These are phyloP conservation scores for Plantago major DNA, from an alignment of 257 asterid species.

Conservation along the genomic window DNA sequence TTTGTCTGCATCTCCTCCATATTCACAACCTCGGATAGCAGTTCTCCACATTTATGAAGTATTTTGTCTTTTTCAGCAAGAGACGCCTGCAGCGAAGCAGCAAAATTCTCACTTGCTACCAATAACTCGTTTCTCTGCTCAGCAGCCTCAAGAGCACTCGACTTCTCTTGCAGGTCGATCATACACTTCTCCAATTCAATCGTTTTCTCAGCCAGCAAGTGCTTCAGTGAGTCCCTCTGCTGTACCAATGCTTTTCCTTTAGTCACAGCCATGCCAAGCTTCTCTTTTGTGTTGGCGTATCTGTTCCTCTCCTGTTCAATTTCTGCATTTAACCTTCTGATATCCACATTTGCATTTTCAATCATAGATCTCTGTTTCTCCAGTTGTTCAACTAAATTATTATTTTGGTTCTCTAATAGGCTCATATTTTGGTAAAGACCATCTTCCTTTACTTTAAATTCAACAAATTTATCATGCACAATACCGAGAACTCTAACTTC, in stretches of 20 bases:
- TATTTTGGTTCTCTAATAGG: slow-evolving; percentile 52
- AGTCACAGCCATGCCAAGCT: slow-evolving; percentile 94
- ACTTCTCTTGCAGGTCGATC: slow-evolving; percentile 65
- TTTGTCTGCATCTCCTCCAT: slow-evolving; percentile 40
- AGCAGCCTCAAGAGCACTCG: slow-evolving; percentile 63
- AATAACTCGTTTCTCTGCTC: slow-evolving; percentile 50
- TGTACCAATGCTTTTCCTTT: slow-evolving; percentile 99
- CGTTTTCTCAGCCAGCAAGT: slow-evolving; percentile 71
- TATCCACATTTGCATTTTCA: slow-evolving; percentile 59
- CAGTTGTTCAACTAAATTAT: slow-evolving; percentile 54
- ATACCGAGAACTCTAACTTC: slow-evolving; percentile 42
- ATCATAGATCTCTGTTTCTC: slow-evolving; percentile 45
- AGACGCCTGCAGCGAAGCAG: slow-evolving; percentile 59
- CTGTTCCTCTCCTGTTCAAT: slow-evolving; percentile 74
- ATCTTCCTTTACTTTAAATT: slow-evolving; percentile 51
- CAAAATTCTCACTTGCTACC: slow-evolving; percentile 42
- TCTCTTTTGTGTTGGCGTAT: slow-evolving; percentile 83
- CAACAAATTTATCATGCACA: slow-evolving; percentile 49
- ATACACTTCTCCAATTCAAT: slow-evolving; percentile 54
- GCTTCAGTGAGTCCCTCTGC: slow-evolving; percentile 81
- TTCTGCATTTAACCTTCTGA: slow-evolving; percentile 53
- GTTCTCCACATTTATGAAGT: slow-evolving; percentile 64
- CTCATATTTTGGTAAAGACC: slow-evolving; percentile 43
- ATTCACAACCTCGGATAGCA: slow-evolving; percentile 43
- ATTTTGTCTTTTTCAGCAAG: slow-evolving; percentile 53